Evolutionary conservation across 2,329 filamentous ascomycete genomes (phyloP), one percentile per base, ranked within the genome.

Genomic region (Nothophoma quercina): DNA sequence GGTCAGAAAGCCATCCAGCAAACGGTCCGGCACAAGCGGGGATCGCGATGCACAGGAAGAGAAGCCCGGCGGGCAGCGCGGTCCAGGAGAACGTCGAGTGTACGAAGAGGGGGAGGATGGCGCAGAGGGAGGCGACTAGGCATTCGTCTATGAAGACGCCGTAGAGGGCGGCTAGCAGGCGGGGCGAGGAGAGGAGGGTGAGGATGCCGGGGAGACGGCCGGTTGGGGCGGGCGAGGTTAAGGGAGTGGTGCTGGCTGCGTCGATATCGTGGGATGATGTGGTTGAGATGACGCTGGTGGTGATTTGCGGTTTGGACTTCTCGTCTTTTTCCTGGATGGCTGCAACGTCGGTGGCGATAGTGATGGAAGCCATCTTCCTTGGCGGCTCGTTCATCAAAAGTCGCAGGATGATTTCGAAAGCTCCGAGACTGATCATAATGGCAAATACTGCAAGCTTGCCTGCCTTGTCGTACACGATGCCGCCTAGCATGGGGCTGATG

Each of bases 161-260:
- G 65, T 81, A 84, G 16, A 88, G 73, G 0, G 82, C 79, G n/a
- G 79, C 79, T 3, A 86, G 66, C 10, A 88, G 74, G n/a, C 85
- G 79, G 2, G 78, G 70, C 0, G 79, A 82, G 34, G 74, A 76
- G 18, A 86, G 62, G 9, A 86, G 74, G 7, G 72, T 72, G 25
- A 44, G 74, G 47, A 34, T 53, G 35, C 53, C 61, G 53, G 64
- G 53, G 25, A 58, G 44, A n/a, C 55, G 48, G n/a, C 44, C 15
- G 21, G 18, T 34, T 44, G 13, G 26, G 7, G 18, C 5, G 7
- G 19, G 29, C 26, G 39, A 7, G 16, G 10, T 6, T 13, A 7
- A 21, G 3, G 18, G 12, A 4, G 23, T 4, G 15, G 23, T 26
- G 15, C 28, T 33, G 30, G 29, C 7, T 9, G 1, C 29, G 26